Base-by-base conservation (phyloP, 495 filamentous ascomycete genomes). In the Penicillium paradoxum region DNA sequence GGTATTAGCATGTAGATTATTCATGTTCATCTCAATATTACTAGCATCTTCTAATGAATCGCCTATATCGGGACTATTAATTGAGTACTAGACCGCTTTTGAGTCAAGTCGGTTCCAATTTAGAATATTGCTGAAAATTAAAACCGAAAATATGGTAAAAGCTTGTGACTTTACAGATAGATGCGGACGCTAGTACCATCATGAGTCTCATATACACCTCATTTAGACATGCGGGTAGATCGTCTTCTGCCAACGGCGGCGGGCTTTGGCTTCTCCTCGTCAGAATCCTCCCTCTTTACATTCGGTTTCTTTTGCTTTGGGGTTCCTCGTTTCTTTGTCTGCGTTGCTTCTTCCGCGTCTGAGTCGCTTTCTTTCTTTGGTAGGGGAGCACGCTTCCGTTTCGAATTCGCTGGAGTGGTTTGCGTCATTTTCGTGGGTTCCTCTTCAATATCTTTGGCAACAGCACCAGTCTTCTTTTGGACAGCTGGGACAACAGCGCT, bases 401-500 rank as follows among this genome's bases (percentile, higher is more conserved):
- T 76, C 11, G 64, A 39, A 7, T 56, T 59, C 27, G 46, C 51
- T 34, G 63, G 42, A 11, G 55, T 49, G 3, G 43, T 66, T 49
- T 65, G 60, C 22, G 37, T 29, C 24, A 22, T n/a, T n/a, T n/a
- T n/a, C n/a, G n/a, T n/a, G n/a, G 30, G 48, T 53, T 62, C 57
- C 11, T 70, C 69, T 3, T 60, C 58, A 4, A 66, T 54, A 7
- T 72, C 71, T 41, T 70, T 73, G 9, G 67, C 60, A 34, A 70
- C 70, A 22, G 73, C 66, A 14, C 78, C 81, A 0, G 82, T 84
- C 75, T 95, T 95, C 71, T 91, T 93, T 73, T 97, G 93, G 24
- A 91, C 72, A 50, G 78, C 83, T 0, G 88, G 90, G 6, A 92
- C 89, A 30, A 93, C 83, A 22, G 89, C 92, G 55, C 88, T 95